Percentiles rank a stretch among this genome's conserved stretches.
phyloP scores from a whole-genome alignment of 2,329 filamentous ascomycete species.

The Aspergillus persii region DNA sequence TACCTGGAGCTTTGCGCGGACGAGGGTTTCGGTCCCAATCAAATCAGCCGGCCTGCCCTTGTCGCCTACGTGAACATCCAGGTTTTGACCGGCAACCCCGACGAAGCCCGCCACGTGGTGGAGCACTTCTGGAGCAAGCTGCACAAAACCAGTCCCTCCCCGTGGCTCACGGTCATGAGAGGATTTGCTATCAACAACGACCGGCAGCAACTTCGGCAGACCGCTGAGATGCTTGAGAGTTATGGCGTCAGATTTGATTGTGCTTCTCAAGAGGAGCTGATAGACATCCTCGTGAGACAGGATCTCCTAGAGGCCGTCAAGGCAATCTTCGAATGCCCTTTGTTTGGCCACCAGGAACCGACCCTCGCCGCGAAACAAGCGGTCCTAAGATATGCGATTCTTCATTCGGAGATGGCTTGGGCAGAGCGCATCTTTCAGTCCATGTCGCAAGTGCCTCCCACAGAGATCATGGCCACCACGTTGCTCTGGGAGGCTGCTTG shows the following conservation, averaged over 20 bases:
- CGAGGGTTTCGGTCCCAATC: slow-evolving; percentile 43
- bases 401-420: slow-evolving; percentile 61
- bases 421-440: slow-evolving; percentile 59
- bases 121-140: slow-evolving; percentile 39
- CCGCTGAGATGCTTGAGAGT: slow-evolving; percentile 53
- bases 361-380: slow-evolving; percentile 51
- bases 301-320: slow-evolving; percentile 62
- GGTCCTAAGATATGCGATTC: slow-evolving; percentile 61
- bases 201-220: slow-evolving; percentile 58
- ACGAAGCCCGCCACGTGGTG: slow-evolving; percentile 52
- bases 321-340: slow-evolving; percentile 62
- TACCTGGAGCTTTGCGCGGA: slow-evolving; percentile 37
- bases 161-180: slow-evolving; percentile 54
- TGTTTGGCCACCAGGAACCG: slow-evolving; percentile 43
- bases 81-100: slow-evolving; percentile 54
- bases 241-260: slow-evolving; percentile 50
- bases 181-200: slow-evolving; percentile 61
- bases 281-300: slow-evolving; percentile 60
- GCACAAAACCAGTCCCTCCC: slow-evolving; percentile 28
- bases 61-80: slow-evolving; percentile 51
- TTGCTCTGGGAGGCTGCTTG: slow-evolving; percentile 73
- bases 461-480: slow-evolving; percentile 67
- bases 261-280: slow-evolving; percentile 51
- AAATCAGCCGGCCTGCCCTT: slow-evolving; percentile 38
- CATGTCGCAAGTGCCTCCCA: slow-evolving; percentile 45